phyloP scores from a whole-genome alignment of 2,329 filamentous ascomycete species.

The Arthrobotrys sphaeroides region DNA sequence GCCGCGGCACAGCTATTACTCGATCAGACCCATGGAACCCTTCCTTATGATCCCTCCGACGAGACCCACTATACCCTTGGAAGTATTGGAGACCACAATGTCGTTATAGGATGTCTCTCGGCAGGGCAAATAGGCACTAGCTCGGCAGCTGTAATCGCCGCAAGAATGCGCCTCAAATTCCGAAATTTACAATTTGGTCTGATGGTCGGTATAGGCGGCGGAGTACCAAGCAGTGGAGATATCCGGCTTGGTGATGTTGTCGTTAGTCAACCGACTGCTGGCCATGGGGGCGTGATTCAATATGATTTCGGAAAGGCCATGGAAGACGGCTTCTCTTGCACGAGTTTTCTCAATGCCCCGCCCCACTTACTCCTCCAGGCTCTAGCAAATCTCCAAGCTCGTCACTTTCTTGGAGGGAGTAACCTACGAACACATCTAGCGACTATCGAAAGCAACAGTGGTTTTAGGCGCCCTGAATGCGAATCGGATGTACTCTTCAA shows the following conservation, averaged over 20 bases:
- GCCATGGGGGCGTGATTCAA: conserved; percentile 2
- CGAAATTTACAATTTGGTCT: conserved; percentile 9
- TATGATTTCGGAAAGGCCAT: conserved; percentile 1
- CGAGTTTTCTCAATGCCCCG: not conserved
- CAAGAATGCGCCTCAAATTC: conserved; percentile 7
- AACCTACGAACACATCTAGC: not conserved
- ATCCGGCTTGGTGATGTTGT: conserved; percentile 43
- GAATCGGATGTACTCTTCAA: conserved; percentile 12
- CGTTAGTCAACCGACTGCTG: not conserved
- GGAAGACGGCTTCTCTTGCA: not conserved
- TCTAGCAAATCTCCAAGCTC: not conserved
- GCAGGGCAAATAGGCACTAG: conserved; percentile 19
- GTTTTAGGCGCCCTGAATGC: not conserved
- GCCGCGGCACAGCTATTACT: conserved; percentile 14
- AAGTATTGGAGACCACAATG: conserved; percentile 5
- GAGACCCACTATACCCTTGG: conserved; percentile 14
- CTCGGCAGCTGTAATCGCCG: conserved; percentile 34
- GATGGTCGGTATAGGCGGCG: conserved; percentile 21
- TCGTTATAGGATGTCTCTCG: conserved; percentile 26
- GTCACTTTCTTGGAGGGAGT: not conserved
- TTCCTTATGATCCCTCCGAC: not conserved
- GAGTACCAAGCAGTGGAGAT: not conserved
- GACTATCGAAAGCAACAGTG: too few relatives aligned
- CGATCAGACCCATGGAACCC: conserved; percentile 5
- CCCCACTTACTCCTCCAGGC: not conserved